phyloP scores from a whole-genome alignment of 2,329 filamentous ascomycete species.

The Trichoderma lentiforme region DNA sequence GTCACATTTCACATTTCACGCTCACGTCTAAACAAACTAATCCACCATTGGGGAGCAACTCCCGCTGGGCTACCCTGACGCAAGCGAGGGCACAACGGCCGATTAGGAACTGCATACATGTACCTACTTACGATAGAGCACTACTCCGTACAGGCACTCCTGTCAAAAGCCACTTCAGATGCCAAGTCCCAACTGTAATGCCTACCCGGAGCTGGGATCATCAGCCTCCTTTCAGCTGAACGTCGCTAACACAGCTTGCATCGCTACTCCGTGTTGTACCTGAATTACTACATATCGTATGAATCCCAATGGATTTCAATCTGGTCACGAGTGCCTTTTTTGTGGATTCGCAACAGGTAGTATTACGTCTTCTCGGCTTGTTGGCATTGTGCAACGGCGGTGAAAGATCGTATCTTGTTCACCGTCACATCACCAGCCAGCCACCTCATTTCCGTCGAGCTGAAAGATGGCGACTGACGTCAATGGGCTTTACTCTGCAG shows the following conservation, averaged over 20 bases:
- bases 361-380: background rate
- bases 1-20: constrained; percentile 1
- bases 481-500: background rate
- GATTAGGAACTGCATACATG: background rate
- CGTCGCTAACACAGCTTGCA: background rate
- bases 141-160: background rate
- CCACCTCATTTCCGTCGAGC: background rate
- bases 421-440: background rate
- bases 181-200: background rate
- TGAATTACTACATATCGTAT: background rate
- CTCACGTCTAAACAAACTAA: background rate
- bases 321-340: background rate
- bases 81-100: background rate
- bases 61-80: background rate
- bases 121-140: background rate
- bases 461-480: background rate
- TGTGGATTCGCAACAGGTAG: background rate
- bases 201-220: background rate
- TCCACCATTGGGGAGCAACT: background rate
- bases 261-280: background rate
- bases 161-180: background rate
- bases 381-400: background rate
- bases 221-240: background rate
- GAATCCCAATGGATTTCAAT: background rate
- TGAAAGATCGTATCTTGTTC: background rate